phyloP scores from a whole-genome alignment of 352 stramenopile species.

The Aphanomyces invadans region DNA sequence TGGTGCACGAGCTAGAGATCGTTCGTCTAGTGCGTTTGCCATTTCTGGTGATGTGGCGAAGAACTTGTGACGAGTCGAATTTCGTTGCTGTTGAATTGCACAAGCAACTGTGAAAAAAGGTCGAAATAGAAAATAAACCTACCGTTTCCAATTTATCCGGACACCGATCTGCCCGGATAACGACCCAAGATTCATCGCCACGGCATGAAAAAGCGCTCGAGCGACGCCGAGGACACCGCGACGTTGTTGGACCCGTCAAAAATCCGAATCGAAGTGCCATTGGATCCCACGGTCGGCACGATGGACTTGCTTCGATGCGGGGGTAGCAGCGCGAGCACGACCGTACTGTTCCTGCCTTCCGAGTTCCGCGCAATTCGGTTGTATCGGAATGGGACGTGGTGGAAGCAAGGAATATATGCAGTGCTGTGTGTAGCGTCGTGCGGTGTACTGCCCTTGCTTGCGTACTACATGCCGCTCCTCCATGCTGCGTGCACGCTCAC shows the following conservation, averaged over 20 bases:
- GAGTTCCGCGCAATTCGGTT: slow-evolving; percentile 38
- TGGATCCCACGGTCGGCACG: no score
- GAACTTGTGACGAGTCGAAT: no score
- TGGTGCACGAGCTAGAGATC: no score
- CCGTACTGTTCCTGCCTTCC: slow-evolving; percentile 21
- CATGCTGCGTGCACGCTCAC: slow-evolving; percentile 42
- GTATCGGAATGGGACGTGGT: slow-evolving; percentile 28
- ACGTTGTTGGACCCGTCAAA: background rate
- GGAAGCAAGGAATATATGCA: slow-evolving; percentile 38
- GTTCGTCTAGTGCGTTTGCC: no score
- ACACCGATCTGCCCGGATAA: background rate
- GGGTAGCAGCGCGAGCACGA: background rate
- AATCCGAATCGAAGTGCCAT: no score
- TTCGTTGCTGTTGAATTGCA: no score
- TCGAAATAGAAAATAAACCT: no score
- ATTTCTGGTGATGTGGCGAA: no score
- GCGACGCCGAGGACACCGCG: slow-evolving; percentile 4
- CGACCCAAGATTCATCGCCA: background rate
- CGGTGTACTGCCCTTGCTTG: slow-evolving; percentile 38
- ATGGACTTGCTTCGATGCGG: background rate
- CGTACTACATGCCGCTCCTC: slow-evolving; percentile 50
- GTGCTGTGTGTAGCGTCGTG: slow-evolving; percentile 36
- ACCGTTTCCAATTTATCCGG: no score
- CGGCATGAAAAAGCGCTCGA: background rate
- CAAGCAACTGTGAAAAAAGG: no score